Evolutionary conservation across 2,329 filamentous ascomycete species (phyloP), one percentile per base, ranked within the genome.

Genomic region (Paramyrothecium roridum): DNA sequence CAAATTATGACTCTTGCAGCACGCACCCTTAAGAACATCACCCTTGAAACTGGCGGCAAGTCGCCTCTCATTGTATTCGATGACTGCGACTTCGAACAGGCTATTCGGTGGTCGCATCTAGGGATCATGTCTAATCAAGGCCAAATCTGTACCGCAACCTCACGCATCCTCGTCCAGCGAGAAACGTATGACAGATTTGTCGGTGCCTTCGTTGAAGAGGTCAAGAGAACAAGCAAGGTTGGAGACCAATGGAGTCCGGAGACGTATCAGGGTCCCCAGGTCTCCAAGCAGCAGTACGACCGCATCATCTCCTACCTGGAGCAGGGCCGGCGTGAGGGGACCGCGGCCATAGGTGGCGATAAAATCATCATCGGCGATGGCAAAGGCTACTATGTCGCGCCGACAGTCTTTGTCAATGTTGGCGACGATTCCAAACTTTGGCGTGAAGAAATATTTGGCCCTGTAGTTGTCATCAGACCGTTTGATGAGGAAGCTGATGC

Each of bases 1-100:
- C 78, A 84, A 59, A 87, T 91, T 56, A 89, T 89, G 85, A 86
- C 85, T 63, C 75, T 80, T 70, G 86, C 87, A 0, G 77, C 83
- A 4, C 73, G 78, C 1, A 88, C 73, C 34, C 69, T 81, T 63
- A 84, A 84, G 69, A 83, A 83, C 63, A 78, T 84, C 37, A 84
- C 57, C 3, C 56, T 84, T n/a, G 82, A 85, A 66, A 80, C 80
- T 6, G 83, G 4, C 26, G 10, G 83, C 54, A 86, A 86, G 67
- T 81, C 77, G 11, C 82, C 83, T 1, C 70, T 84, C 3, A 63
- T 86, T 4, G 77, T 86, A 11, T 86, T 86, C 58, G 76, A 79
- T 12, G 83, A 86, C 62, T 81, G 81, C 10, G 80, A 86, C 57
- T 61, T 86, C 33, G 82, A 84, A 17, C 80, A 84, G 63, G 82